These are phyloP conservation scores for Lentithecium fluviatile DNA, from an alignment of 495 filamentous ascomycete genomes.

Conservation along the genomic window DNA sequence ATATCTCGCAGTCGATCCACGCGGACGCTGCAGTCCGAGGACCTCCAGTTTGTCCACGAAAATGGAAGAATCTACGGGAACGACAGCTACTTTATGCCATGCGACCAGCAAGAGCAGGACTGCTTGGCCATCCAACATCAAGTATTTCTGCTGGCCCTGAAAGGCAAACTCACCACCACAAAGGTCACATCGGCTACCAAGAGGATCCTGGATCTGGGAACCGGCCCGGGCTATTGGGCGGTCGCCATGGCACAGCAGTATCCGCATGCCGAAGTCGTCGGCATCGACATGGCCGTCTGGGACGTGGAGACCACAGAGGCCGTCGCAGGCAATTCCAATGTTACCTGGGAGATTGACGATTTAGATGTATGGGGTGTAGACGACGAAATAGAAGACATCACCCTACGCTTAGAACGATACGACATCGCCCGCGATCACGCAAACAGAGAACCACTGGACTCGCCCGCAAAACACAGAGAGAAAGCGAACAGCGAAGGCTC, in stretches of 20 bases:
- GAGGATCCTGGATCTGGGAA: conserved; percentile 40
- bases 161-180: conserved; percentile 35
- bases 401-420: conserved; percentile 9
- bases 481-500: background rate
- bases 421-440: conserved; percentile 10
- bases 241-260: conserved; percentile 38
- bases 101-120: conserved; percentile 71
- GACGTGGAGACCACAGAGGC: conserved; percentile 32
- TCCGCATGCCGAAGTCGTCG: conserved; percentile 40
- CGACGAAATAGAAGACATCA: conserved; percentile 16
- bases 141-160: conserved; percentile 35
- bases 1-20: conserved; percentile 21
- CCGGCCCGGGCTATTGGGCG: conserved; percentile 43
- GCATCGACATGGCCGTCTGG: conserved; percentile 37
- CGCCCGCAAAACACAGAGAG: conserved; percentile 6
- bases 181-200: conserved; percentile 21
- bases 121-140: conserved; percentile 60
- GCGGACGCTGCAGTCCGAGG: conserved; percentile 27
- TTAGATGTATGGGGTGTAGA: conserved; percentile 31
- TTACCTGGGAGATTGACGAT: conserved; percentile 36
- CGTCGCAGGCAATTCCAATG: conserved; percentile 5
- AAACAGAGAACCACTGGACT: conserved; percentile 4
- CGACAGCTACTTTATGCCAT: conserved; percentile 70
- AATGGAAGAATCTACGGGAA: conserved; percentile 68
- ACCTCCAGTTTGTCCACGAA: conserved; percentile 49